Conservation (phyloP, 345 rosid genomes). For the Reutealis trisperma region DNA sequence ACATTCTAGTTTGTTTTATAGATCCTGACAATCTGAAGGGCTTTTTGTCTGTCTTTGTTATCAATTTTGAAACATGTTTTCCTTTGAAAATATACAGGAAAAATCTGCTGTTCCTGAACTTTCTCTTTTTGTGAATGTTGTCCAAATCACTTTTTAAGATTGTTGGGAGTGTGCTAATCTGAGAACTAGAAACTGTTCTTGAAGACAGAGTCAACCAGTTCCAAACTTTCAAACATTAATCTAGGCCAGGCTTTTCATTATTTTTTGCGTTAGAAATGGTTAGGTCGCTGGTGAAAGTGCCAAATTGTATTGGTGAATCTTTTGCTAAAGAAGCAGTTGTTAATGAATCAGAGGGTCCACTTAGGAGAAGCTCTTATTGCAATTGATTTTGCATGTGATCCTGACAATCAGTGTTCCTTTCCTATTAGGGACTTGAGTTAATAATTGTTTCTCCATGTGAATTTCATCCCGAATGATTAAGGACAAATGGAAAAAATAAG, state of each 20-base stretch:
- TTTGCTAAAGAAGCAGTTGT: not conserved
- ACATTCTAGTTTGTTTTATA: not conserved
- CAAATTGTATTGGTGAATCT: not conserved
- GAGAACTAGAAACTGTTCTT: not conserved
- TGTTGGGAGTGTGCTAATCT: not conserved
- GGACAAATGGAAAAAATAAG: not conserved
- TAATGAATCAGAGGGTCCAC: not conserved
- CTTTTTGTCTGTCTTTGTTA: not conserved
- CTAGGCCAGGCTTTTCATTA: not conserved
- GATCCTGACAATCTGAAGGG: not conserved
- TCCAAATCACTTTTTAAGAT: not conserved
- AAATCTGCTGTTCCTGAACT: not conserved
- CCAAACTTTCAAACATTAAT: not conserved
- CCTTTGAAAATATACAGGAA: not conserved
- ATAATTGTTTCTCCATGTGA: constrained; percentile 5
- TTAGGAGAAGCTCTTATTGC: not conserved
- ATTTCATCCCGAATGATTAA: constrained; percentile 10
- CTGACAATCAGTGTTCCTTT: constrained; percentile 10
- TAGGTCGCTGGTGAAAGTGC: not conserved
- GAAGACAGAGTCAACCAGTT: not conserved
- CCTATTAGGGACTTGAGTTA: not conserved
- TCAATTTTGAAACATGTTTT: not conserved
- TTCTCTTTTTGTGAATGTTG: not conserved
- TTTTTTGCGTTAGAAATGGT: not conserved
- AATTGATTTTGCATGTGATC: constrained; percentile 13